Base-by-base conservation (phyloP, 208 protist genomes). In the Herpetomonas samuelpessoai region DNA sequence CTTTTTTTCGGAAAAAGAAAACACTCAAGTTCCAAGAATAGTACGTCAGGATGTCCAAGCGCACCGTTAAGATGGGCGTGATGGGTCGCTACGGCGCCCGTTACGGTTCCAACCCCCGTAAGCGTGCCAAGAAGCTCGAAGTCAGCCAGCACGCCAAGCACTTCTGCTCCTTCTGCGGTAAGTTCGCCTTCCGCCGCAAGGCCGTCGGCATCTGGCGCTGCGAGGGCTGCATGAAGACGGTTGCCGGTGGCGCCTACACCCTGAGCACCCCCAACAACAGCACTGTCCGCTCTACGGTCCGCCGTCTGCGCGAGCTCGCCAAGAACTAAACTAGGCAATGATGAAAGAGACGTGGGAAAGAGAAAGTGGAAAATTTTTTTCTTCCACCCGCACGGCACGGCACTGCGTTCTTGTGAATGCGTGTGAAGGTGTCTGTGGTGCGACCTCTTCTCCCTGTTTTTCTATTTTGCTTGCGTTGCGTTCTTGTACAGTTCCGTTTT, bases 181-280 rank as follows among this genome's bases (percentile, higher is more conserved):
- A 99, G 88, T 97, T 97, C 63, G 76, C 87, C 62, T 98, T 99
- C 57, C 97, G 93, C 76, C 87, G 98, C 35, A 88, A 86, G 54
- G 97, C 93, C 61, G 97, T 99, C 47, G 98, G 98, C 77, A 99
- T 99, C 88, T 99, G 98, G 98, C 91, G 95, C 66, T 99, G 98
- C 87, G 89, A 92, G 31, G 80, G 83, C 54, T 99, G 98, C 92
- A 81, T 74, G 57, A 99, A 98, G 85, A 97, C 86, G 24, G 82
- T 99, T 24, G 97, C 97, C 45, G 98, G 98, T 81, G 98, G 98
- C 58, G 98, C 98, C 27, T 99, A 95, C 83, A 97, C 96, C 55
- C 76, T 99, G 58, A 92, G 83, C 78, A 94, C 87, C 35, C 80
- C 79, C 47, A 98, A 97, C 86, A 99, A 98, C 83, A 93, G 87